Conservation (phyloP, 2,329 filamentous ascomycete genomes). For the Fusarium tanahbumbuense region DNA sequence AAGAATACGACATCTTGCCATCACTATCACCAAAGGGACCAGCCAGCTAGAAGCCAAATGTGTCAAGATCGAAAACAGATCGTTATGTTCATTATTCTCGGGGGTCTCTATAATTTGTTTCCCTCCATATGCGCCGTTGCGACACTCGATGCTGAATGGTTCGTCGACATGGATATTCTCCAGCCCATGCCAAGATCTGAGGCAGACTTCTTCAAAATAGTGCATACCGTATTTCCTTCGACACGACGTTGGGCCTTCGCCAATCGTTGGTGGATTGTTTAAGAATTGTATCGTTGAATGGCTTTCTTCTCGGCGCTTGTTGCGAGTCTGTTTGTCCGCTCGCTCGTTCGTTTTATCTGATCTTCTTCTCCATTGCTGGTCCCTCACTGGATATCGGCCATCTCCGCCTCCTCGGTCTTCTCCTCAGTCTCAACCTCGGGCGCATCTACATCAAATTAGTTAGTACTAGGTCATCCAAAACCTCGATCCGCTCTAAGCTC, state of each 20-base stretch:
- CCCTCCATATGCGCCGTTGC: slow-evolving; percentile 3
- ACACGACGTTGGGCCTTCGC: not conserved
- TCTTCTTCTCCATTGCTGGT: not conserved
- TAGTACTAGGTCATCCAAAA: not conserved
- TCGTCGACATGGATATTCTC: not conserved
- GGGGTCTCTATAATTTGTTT: slow-evolving; percentile 1
- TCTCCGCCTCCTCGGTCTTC: slow-evolving; percentile 44
- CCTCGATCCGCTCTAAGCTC: slow-evolving; percentile 21
- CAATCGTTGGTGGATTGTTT: not conserved
- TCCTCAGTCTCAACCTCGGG: slow-evolving; percentile 35
- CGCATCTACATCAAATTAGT: slow-evolving; percentile 37
- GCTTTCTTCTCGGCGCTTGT: not conserved
- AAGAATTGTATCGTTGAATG: not conserved
- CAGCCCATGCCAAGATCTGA: not conserved
- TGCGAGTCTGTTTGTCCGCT: not conserved
- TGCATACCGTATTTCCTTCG: not conserved
- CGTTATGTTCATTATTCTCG: slow-evolving; percentile 26
- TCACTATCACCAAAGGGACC: not conserved
- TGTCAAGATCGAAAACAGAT: slow-evolving; percentile 1
- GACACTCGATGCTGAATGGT: not conserved
- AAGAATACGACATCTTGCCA: not conserved
- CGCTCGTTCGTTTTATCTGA: not conserved
- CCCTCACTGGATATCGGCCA: slow-evolving; percentile 45
- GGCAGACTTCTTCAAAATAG: not conserved
- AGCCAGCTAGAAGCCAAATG: not conserved